phyloP scores from a whole-genome alignment of 129 eudicot species.

The Helianthus tuberosus region DNA sequence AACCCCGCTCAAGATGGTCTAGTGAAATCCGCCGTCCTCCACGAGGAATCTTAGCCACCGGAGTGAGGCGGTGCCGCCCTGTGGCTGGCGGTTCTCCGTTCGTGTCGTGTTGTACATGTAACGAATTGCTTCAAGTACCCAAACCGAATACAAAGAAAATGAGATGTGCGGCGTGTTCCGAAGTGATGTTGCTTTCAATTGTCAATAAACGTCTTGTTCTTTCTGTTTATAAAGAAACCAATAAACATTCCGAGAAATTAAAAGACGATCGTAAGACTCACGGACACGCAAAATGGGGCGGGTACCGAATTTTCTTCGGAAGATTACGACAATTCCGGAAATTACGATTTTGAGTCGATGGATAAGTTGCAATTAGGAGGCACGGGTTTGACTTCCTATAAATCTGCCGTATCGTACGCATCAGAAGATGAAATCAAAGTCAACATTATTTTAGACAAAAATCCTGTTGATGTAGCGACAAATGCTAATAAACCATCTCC shows the following conservation, averaged over 20 bases:
- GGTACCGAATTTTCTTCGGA: slow-evolving; percentile 70
- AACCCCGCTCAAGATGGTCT: slow-evolving; percentile 50
- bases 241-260: slow-evolving; percentile 29
- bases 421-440: slow-evolving; percentile 62
- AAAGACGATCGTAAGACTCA: slow-evolving; percentile 32
- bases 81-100: slow-evolving; percentile 94
- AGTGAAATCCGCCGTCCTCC: slow-evolving; percentile 63
- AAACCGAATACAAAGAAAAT: slow-evolving; percentile 57
- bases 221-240: slow-evolving; percentile 35
- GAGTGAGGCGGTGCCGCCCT: slow-evolving; percentile 61
- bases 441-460: slow-evolving; percentile 30
- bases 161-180: slow-evolving; percentile 78
- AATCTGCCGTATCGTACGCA: slow-evolving; percentile 49
- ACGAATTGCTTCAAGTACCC: slow-evolving; percentile 77
- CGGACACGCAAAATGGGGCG: slow-evolving; percentile 43
- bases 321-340: slow-evolving; percentile 70
- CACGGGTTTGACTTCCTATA: slow-evolving; percentile 49
- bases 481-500: slow-evolving; percentile 39
- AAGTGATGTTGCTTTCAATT: slow-evolving; percentile 48
- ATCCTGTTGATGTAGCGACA: slow-evolving; percentile 35
- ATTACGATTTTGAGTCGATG: slow-evolving; percentile 74
- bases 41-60: slow-evolving; percentile 46
- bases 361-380: slow-evolving; percentile 51
- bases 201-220: slow-evolving; percentile 59
- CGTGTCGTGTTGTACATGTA: slow-evolving; percentile 71